Base-by-base conservation (phyloP, 495 filamentous ascomycete species). In the Penicillium daleae region DNA sequence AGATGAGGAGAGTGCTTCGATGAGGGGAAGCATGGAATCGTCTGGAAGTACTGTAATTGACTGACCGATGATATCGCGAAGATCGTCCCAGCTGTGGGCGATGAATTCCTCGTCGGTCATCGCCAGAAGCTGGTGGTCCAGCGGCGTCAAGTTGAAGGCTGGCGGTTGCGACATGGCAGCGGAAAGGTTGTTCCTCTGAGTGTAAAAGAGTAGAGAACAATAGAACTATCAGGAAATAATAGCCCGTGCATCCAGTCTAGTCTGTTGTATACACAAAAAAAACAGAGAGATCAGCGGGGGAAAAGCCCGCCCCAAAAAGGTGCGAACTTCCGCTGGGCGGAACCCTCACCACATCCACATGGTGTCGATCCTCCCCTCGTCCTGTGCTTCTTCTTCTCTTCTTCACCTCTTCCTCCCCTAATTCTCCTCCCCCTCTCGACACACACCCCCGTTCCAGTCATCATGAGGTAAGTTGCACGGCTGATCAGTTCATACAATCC, bases 41-140 rank as follows among this genome's bases (percentile, higher is more conserved):
- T 24, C 19, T 46, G 19, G 24, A 24, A 46, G 7, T 31, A 31
- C 4, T 24, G 4, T 12, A 22, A 1, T 22, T 22, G 4, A 57
- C 82, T 66, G 78, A 92, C 90, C 80, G 68, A 92, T 87, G 51
- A 91, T 87, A 42, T 76, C 71, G 58, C 79, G 80, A 56, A 92
- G 73, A n/a, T 89, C 85, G 35, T 87, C 82, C 90, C 90, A 92
- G 61, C 83, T 81, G 66, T 91, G 89, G 9, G 77, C 76, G 32
- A 83, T 72, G 62, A 88, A 93, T 50, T 92, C 86, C 37, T 89
- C 87, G 70, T 91, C 89, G 4, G 83, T 87, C 65, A 85, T 83
- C n/a, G 85, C 80, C 33, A 93, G 79, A 17, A 91, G 82, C 71
- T 82, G 81, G 60, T 76, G 83, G 70, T 92, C 90, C 49, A 84